A percentile compares a stretch with the other conserved stretches of the same genome.
phyloP scores from a whole-genome alignment of 805 yeast species.

The Metschnikowia colocasiae region DNA sequence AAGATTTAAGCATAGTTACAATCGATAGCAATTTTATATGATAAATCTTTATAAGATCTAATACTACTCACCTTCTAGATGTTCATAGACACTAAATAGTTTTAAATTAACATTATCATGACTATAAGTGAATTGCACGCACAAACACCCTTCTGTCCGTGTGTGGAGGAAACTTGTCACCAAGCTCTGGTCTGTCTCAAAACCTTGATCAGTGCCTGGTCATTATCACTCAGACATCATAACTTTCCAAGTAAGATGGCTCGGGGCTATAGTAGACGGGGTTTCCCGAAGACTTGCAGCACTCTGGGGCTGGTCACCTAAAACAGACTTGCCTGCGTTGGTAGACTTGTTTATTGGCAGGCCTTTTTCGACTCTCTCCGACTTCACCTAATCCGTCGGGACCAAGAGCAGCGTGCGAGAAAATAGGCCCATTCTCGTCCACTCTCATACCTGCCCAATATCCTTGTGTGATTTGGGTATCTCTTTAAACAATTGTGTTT shows the following conservation, averaged over 20 bases:
- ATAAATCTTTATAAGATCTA: no score
- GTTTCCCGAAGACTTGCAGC: slow-evolving; percentile 77
- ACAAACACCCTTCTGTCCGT: slow-evolving; percentile 98
- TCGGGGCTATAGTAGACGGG: slow-evolving; percentile 93
- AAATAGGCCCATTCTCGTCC: slow-evolving; percentile 78
- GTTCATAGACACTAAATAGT: no score
- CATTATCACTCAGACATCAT: slow-evolving; percentile 94
- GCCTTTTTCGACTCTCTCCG: slow-evolving; percentile 85
- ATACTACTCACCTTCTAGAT: no score
- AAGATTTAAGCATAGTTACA: no score
- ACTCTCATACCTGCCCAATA: slow-evolving; percentile 85
- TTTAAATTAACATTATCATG: no score
- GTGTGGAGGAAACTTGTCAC: slow-evolving; percentile 94
- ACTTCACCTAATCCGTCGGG: slow-evolving; percentile 97
- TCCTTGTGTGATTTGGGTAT: slow-evolving; percentile 92
- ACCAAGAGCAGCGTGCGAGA: slow-evolving; percentile 83
- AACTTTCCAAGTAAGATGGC: slow-evolving; percentile 91
- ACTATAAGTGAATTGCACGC: no score
- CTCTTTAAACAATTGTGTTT: slow-evolving; percentile 90
- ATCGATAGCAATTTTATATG: no score
- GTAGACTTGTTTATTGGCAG: slow-evolving; percentile 86
- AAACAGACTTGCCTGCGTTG: slow-evolving; percentile 67
- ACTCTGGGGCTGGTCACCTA: slow-evolving; percentile 37
- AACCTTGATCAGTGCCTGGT: slow-evolving; percentile 90
- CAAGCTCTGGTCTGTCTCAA: slow-evolving; percentile 96